Percentiles rank a stretch among this genome's conserved stretches.
Conservation (phyloP, 257 asterid species). For the Euphrasia confusa region DNA sequence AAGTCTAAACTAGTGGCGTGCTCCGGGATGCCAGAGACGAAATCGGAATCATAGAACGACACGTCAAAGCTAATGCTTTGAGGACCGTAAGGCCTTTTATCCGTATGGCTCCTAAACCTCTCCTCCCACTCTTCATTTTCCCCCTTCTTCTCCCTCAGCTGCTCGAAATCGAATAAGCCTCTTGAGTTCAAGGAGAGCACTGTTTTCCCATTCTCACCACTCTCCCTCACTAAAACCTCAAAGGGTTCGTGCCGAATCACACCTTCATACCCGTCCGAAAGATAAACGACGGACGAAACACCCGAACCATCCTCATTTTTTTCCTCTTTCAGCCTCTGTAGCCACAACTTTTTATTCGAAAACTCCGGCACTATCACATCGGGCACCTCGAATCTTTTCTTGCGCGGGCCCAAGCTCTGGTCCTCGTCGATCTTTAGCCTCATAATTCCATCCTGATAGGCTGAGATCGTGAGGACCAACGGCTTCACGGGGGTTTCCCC, state of each 20-base stretch:
- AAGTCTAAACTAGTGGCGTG: slow-evolving; percentile 90
- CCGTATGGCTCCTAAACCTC: slow-evolving; percentile 79
- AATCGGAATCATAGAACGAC: slow-evolving; percentile 88
- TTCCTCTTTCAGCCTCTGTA: slow-evolving; percentile 64
- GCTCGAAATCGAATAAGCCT: slow-evolving; percentile 93
- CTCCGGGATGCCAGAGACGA: slow-evolving; percentile 91
- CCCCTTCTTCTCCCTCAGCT: slow-evolving; percentile 60
- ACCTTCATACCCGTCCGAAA: slow-evolving; percentile 80
- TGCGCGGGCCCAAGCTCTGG: slow-evolving; percentile 53
- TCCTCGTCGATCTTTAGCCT: slow-evolving; percentile 91
- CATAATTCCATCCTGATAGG: slow-evolving; percentile 81
- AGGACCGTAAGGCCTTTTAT: slow-evolving; percentile 79
- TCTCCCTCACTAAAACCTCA: slow-evolving; percentile 87
- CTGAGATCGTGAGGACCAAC: slow-evolving; percentile 55
- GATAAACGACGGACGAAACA: slow-evolving; percentile 56
- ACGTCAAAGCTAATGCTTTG: slow-evolving; percentile 96
- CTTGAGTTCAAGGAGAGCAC: slow-evolving; percentile 78
- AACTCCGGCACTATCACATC: slow-evolving; percentile 82
- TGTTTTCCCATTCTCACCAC: slow-evolving; percentile 53
- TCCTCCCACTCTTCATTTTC: slow-evolving; percentile 92
- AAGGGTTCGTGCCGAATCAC: slow-evolving; percentile 88
- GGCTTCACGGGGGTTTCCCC: slow-evolving; percentile 35
- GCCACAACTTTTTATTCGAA: slow-evolving; percentile 60
- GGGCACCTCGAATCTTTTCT: slow-evolving; percentile 94
- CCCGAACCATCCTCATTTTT: slow-evolving; percentile 36